Evolutionary conservation across 768 basidiomycete species (phyloP).

Genomic region (Exsudoporus frostii): DNA sequence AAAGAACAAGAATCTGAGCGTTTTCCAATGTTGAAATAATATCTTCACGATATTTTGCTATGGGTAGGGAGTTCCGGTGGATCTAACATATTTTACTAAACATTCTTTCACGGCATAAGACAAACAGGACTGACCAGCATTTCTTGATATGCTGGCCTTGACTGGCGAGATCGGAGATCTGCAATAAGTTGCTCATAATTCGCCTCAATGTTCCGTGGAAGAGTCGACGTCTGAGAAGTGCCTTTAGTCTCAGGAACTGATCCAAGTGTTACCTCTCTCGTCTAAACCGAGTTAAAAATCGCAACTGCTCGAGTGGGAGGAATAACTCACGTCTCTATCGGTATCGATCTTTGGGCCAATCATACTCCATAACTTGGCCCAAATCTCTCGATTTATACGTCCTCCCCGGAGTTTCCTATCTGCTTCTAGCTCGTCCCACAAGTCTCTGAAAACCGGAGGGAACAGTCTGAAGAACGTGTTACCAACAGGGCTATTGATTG

Average conservation of each 20-base stretch:
- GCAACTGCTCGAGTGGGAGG: not conserved
- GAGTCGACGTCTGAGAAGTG: not conserved
- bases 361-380: conserved; percentile 66
- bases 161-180: conserved; percentile 59
- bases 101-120: not conserved
- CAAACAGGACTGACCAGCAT: conserved; percentile 68
- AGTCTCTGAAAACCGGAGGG: conserved; percentile 78
- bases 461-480: conserved; percentile 73
- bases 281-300: conserved; percentile 14
- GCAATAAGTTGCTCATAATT: conserved; percentile 51
- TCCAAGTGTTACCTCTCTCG: conserved; percentile 18
- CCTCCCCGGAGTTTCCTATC: conserved; percentile 61
- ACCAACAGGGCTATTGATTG: conserved; percentile 41
- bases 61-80: conserved; percentile 79
- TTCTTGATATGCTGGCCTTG: conserved; percentile 68
- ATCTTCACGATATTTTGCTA: conserved; percentile 73
- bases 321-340: conserved; percentile 40
- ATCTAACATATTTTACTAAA: conserved; percentile 38
- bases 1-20: conserved; percentile 85
- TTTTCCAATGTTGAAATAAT: conserved; percentile 68
- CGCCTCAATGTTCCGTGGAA: conserved; percentile 11
- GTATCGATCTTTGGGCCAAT: conserved; percentile 56
- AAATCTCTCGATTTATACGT: conserved; percentile 58
- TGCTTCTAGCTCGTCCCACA: conserved; percentile 88
- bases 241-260: conserved; percentile 16